phyloP scores from a whole-genome alignment of 2,329 filamentous ascomycete species.

The Stagonosporopsis chrysanthemi region DNA sequence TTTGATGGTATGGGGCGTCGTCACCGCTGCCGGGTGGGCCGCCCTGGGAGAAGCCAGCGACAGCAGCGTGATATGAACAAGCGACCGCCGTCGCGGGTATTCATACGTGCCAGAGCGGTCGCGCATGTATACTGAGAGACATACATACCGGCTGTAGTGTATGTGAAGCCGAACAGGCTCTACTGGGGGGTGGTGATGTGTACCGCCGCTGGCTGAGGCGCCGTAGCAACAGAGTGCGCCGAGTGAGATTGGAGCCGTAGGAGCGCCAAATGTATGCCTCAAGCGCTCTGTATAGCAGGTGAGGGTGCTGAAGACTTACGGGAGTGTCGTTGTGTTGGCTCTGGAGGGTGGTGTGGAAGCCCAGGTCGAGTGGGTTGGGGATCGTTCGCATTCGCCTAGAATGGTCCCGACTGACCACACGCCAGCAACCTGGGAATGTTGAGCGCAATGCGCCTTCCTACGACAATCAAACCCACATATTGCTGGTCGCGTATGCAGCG shows the following conservation, averaged over 20 bases:
- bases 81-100: constrained; percentile 27
- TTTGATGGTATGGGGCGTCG: constrained; percentile 35
- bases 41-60: constrained; percentile 41
- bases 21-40: constrained; percentile 42
- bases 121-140: constrained; percentile 39
- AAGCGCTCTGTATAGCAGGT: constrained; percentile 24
- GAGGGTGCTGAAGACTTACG: constrained; percentile 33
- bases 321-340: constrained; percentile 34
- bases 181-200: constrained; percentile 42
- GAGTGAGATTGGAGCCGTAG: constrained; percentile 21
- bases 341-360: constrained; percentile 32
- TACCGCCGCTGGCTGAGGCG: constrained; percentile 46
- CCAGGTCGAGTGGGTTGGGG: constrained; percentile 25
- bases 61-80: constrained; percentile 32
- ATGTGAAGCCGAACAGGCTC: constrained; percentile 34
- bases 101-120: constrained; percentile 33
- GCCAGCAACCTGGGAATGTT: constrained; percentile 37
- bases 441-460: constrained; percentile 32
- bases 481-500: constrained; percentile 29
- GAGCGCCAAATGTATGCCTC: constrained; percentile 23
- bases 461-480: constrained; percentile 24
- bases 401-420: constrained; percentile 29
- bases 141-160: constrained; percentile 45
- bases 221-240: constrained; percentile 40
- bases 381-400: constrained; percentile 34